Evolutionary conservation across 2,329 filamentous ascomycete genomes (phyloP).

Genomic region (Ophiostoma populinum): DNA sequence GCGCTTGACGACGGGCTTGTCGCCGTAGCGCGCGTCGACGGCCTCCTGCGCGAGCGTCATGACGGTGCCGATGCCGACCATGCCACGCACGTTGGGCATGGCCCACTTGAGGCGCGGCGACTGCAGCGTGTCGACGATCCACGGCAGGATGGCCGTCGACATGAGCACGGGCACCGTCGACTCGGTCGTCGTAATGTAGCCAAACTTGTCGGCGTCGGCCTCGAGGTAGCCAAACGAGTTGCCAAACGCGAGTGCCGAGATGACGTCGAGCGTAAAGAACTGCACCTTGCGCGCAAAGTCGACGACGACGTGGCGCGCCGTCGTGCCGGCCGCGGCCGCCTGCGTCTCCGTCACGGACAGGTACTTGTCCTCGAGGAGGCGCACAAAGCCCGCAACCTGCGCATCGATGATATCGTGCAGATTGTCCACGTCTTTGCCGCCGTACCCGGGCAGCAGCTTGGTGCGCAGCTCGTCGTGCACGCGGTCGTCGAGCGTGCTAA

Average conservation of each 20-base stretch:
- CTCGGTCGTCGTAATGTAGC: slow-evolving; percentile 21
- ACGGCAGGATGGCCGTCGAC: slow-evolving; percentile 24
- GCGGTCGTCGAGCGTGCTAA: slow-evolving; percentile 29
- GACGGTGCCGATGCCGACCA: slow-evolving; percentile 10
- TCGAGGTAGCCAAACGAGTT: slow-evolving; percentile 28
- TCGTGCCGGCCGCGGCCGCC: slow-evolving; percentile 6
- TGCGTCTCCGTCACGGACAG: slow-evolving; percentile 18
- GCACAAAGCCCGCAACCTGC: slow-evolving; percentile 26
- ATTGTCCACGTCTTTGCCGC: slow-evolving; percentile 17
- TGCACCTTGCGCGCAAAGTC: slow-evolving; percentile 31
- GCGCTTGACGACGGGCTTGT: slow-evolving; percentile 10
- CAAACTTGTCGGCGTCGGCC: slow-evolving; percentile 27
- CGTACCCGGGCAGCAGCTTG: slow-evolving; percentile 16
- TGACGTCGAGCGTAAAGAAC: slow-evolving; percentile 37
- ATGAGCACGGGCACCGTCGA: slow-evolving; percentile 22
- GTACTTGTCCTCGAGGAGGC: slow-evolving; percentile 26
- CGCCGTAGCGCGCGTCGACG: slow-evolving; percentile 10
- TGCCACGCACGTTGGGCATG: slow-evolving; percentile 10
- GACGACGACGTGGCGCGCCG: slow-evolving; percentile 1
- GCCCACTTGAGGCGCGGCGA: slow-evolving; percentile 20
- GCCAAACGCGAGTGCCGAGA: slow-evolving; percentile 33
- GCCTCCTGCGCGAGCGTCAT: slow-evolving; percentile 12
- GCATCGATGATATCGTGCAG: slow-evolving; percentile 23
- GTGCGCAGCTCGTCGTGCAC: slow-evolving; percentile 23
- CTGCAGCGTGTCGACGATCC: slow-evolving; percentile 22